These are phyloP conservation scores for Fusarium nurragi DNA, from an alignment of 2,329 filamentous ascomycete species.

Conservation along the genomic window DNA sequence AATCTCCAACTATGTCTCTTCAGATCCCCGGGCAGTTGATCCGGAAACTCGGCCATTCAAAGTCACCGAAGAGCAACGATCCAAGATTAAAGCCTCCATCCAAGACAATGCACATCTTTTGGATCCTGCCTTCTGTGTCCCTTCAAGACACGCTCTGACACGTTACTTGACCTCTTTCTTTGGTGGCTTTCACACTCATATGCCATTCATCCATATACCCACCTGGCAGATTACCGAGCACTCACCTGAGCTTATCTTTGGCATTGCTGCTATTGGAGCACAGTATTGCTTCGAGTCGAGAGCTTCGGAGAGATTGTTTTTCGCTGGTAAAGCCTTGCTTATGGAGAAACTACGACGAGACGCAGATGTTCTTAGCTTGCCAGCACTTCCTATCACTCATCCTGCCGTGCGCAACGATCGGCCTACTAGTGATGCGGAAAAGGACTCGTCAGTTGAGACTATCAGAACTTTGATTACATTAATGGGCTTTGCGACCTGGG, in stretches of 20 bases:
- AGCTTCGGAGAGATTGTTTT: conserved; percentile 49
- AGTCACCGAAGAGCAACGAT: conserved; percentile 50
- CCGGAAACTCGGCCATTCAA: conserved; percentile 33
- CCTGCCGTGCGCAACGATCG: conserved; percentile 27
- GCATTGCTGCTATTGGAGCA: conserved; percentile 48
- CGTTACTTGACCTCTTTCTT: conserved; percentile 46
- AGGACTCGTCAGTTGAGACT: conserved; percentile 40
- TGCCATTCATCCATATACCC: conserved; percentile 51
- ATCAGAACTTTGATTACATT: conserved; percentile 49
- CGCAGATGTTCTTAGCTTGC: conserved; percentile 25
- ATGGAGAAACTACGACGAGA: conserved; percentile 45
- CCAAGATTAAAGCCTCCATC: conserved; percentile 28
- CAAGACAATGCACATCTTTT: conserved; percentile 31
- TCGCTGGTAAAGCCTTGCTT: conserved; percentile 46
- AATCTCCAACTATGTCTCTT: conserved; percentile 29
- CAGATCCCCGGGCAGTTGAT: conserved; percentile 8
- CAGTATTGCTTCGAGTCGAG: conserved; percentile 53
- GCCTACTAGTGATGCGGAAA: neutral
- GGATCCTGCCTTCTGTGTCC: conserved; percentile 45
- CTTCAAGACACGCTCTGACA: conserved; percentile 50
- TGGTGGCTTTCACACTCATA: conserved; percentile 51
- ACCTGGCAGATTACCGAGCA: conserved; percentile 48
- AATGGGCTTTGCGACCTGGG: conserved; percentile 54
- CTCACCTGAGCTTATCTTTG: conserved; percentile 48
- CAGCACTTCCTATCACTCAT: neutral